Evolutionary conservation across 2,329 filamentous ascomycete genomes (phyloP), one percentile per base, ranked within the genome.

Genomic region (Hawksworthiomyces lignivorus): DNA sequence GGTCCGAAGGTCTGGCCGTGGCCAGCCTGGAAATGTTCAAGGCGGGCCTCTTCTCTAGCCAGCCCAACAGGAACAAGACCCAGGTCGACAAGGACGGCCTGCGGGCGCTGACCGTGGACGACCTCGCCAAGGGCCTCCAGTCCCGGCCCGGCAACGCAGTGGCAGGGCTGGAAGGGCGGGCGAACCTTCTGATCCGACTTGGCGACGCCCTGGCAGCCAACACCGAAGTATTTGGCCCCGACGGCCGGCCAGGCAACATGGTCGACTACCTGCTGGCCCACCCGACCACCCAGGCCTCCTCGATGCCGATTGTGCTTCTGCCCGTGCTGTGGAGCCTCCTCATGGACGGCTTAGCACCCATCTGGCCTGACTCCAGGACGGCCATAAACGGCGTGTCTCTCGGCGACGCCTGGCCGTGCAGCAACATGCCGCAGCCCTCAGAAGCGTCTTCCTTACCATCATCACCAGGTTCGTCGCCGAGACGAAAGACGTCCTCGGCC

Each of bases 261-360:
- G 79, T 97, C 48, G 90, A 97, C 62, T 89, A 94, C 58, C 77
- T 97, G n/a, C 75, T 97, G 29, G 84, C 85, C 4, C 92, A 97
- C 57, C 86, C 89, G 2, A 83, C 87, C 3, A 96, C 90, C 5
- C 83, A 90, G 57, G 87, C 87, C 12, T 86, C 87, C 1, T 94
- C 88, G 1, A 84, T 88, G 36, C 87, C 90, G 1, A 87, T 96
- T 49, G 80, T 96, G 32, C 77, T 85, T 10, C 69, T 97, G 11
- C 87, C 89, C 2, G 90, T 89, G 0, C 70, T 98, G 7, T 98
- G 92, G 92, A 80, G 81, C 48, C 79, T 90, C 1, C 76, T 98
- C 10, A 94, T 95, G 80, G 82, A 87, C 44, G 87, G 88, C 7
- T 71, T 98, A 9, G 76, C 80, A 4, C 75, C 82, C 1, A 94